Percentiles rank a stretch among this genome's conserved stretches.
Evolutionary conservation across 768 basidiomycete genomes (phyloP).

Genomic region (Tephrocybe sp.): DNA sequence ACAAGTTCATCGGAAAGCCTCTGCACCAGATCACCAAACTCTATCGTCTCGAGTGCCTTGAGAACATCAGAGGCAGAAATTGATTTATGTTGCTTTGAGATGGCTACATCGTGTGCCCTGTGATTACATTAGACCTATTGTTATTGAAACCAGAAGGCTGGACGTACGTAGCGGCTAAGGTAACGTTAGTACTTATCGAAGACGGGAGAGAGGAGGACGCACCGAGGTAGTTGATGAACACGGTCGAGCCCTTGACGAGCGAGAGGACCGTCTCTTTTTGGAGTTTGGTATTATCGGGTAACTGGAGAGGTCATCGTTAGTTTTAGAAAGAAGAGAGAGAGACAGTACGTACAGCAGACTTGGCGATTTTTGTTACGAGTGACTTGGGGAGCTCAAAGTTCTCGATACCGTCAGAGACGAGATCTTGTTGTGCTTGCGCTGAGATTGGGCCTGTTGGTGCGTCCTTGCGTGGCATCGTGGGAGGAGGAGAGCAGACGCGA

Average conservation of each 20-base stretch:
- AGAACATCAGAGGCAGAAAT: constrained; percentile 91
- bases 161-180: constrained; percentile 49
- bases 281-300: constrained; percentile 83
- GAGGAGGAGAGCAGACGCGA: not conserved
- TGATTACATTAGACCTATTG: constrained; percentile 16
- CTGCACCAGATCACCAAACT: constrained; percentile 71
- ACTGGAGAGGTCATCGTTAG: constrained; percentile 36
- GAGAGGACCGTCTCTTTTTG: constrained; percentile 89
- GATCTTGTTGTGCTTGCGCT: constrained; percentile 78
- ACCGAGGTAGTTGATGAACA: constrained; percentile 96
- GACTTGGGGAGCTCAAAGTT: constrained; percentile 87
- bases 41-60: constrained; percentile 78
- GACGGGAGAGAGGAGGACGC: constrained; percentile 24
- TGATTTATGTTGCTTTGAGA: constrained; percentile 78
- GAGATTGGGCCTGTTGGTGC: constrained; percentile 50
- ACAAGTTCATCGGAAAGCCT: constrained; percentile 64
- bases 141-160: not conserved
- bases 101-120: constrained; percentile 89
- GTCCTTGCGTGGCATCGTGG: constrained; percentile 72
- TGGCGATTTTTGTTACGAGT: constrained; percentile 82
- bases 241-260: constrained; percentile 84
- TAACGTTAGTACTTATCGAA: not conserved
- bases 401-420: constrained; percentile 82
- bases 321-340: not conserved
- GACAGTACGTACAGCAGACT: constrained; percentile 59